Evolutionary conservation across 2,329 filamentous ascomycete genomes (phyloP), one percentile per base, ranked within the genome.

Genomic region (Elsinoe fawcettii): DNA sequence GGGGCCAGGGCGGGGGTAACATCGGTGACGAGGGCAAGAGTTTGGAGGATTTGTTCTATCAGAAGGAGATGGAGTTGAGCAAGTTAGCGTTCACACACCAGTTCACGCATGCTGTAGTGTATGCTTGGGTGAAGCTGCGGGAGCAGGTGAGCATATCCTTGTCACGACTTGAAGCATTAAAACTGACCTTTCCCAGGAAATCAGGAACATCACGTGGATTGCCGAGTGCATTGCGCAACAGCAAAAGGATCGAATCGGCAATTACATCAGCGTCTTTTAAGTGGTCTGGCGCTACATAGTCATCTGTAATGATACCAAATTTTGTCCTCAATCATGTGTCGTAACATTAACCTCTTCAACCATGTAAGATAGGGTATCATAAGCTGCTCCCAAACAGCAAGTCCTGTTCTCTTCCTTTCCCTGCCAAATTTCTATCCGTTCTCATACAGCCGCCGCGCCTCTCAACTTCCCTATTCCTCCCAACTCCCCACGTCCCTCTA

Each of bases 131-230:
- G 59, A 96, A 95, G 78, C 77, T 99, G 67, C 84, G 91, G 71
- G 93, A 99, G 75, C 93, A 99, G 84, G 92, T 96, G 75, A 71
- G 85, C 71, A 36, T 39, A 2, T 23, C 37, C 34, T 8, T 56
- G 3, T 37, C 11, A 16, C 20, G 8, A 30, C n/a, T 8, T 47
- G 12, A 37, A 6, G 34, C 27, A 14, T 11, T 0, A n/a, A 20
- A 7, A 3, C 20, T 56, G 3, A 23, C n/a, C 41, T 39, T 9
- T 25, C 36, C 20, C 61, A 97, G 91, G 93, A 99, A 87, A 96
- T 97, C 67, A 88, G 93, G 63, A 99, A 99, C 75, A 96, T 99
- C 69, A 97, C 93, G 54, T 99, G 93, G 93, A 99, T 99, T 73
- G 87, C 93, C 20, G 93, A 99, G 75, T 99, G 93, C 76, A 99